Conservation (phyloP, 208 protist genomes). For the Leishmania tropica region DNA sequence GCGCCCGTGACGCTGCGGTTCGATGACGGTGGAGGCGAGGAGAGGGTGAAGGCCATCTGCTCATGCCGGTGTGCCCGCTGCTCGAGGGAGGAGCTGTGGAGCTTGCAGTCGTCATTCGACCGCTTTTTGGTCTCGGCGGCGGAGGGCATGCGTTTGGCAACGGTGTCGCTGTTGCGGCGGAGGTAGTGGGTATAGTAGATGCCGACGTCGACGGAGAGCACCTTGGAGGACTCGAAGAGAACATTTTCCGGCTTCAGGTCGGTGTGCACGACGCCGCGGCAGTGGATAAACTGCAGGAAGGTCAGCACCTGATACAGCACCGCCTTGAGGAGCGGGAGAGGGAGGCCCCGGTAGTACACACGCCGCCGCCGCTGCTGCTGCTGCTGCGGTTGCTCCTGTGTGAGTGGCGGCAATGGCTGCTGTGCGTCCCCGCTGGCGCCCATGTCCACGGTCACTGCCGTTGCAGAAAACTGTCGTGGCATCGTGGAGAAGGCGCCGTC, state of each 20-base stretch:
- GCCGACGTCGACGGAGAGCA: slow-evolving; percentile 33
- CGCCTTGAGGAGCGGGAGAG: slow-evolving; percentile 52
- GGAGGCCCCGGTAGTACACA: slow-evolving; percentile 61
- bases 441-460: not conserved
- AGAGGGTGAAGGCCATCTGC: slow-evolving; percentile 3
- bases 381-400: slow-evolving; percentile 1
- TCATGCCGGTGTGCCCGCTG: slow-evolving; percentile 35
- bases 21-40: not conserved
- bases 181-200: slow-evolving; percentile 44
- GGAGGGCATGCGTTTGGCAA: not conserved
- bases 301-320: slow-evolving; percentile 77
- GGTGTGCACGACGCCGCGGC: slow-evolving; percentile 73
- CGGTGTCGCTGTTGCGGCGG: not conserved
- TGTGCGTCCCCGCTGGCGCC: not conserved
- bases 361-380: slow-evolving; percentile 24
- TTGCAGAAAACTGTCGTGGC: not conserved
- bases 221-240: slow-evolving; percentile 70
- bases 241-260: slow-evolving; percentile 90
- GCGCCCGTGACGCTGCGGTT: not conserved
- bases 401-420: not conserved
- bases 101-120: slow-evolving; percentile 33
- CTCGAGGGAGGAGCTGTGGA: slow-evolving; percentile 40
- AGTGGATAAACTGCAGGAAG: slow-evolving; percentile 71
- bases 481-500: not conserved
- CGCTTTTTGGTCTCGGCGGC: slow-evolving; percentile 26